phyloP scores from a whole-genome alignment of 169 alveolate species.

The Plasmodium inui region DNA sequence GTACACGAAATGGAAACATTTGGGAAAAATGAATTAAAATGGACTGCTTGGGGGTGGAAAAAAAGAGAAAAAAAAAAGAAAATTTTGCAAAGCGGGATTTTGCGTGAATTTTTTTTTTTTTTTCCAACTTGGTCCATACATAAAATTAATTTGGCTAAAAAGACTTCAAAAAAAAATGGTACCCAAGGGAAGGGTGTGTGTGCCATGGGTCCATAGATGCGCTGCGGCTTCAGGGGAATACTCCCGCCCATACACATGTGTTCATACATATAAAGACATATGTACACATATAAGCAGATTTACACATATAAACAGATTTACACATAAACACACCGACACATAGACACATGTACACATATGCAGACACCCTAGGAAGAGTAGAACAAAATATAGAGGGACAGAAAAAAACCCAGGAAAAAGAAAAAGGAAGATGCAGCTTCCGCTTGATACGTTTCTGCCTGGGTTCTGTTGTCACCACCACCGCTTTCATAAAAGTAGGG shows the following conservation, averaged over 20 bases:
- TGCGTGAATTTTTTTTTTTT: background rate
- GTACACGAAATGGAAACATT: background rate
- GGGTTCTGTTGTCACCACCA: constrained; percentile 31
- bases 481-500: constrained; percentile 37
- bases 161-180: background rate
- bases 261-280: background rate
- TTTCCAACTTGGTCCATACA: background rate
- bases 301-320: background rate
- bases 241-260: background rate
- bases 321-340: background rate
- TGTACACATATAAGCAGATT: background rate
- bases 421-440: constrained; percentile 73
- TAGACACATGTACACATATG: background rate
- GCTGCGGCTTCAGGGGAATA: background rate
- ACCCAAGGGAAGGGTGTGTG: background rate
- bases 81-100: background rate
- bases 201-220: background rate
- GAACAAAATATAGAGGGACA: constrained; percentile 65
- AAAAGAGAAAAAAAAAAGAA: background rate
- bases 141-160: constrained; percentile 20
- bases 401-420: constrained; percentile 68
- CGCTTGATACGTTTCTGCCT: constrained; percentile 54
- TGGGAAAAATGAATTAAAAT: background rate
- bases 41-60: background rate
- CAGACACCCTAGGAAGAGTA: constrained; percentile 35